Evolutionary conservation across 805 yeast species (phyloP).

Genomic region (Ogataea wickerhamii): DNA sequence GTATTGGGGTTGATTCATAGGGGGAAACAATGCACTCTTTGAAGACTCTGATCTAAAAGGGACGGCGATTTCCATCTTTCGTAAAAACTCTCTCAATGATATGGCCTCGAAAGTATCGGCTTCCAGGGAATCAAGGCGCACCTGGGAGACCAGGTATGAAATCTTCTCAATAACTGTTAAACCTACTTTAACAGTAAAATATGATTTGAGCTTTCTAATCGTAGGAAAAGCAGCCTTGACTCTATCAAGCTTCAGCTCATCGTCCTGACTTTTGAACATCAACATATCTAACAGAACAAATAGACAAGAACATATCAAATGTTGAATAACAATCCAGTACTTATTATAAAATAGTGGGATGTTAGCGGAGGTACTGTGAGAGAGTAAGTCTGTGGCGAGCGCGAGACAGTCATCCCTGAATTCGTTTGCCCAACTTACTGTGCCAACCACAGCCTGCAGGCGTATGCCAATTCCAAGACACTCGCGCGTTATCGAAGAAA

Average conservation of each 20-base stretch:
- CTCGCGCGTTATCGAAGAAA: conserved; percentile 24
- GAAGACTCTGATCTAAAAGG: conserved; percentile 8
- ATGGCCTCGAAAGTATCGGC: conserved; percentile 17
- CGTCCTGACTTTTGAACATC: conserved; percentile 22
- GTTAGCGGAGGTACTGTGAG: conserved; percentile 17
- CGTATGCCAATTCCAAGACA: conserved; percentile 23
- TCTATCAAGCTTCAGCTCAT: conserved; percentile 15
- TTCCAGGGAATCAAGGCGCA: conserved; percentile 11
- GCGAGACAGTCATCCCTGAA: conserved; percentile 20
- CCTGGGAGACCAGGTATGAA: conserved; percentile 18
- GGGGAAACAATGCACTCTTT: conserved; percentile 6
- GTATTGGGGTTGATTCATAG: conserved; percentile 15
- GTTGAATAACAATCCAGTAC: conserved; percentile 28
- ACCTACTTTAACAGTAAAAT: conserved; percentile 25
- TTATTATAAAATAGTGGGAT: conserved; percentile 21
- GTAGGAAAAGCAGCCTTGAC: conserved; percentile 20
- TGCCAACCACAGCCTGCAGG: conserved; percentile 18
- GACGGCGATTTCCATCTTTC: conserved; percentile 17
- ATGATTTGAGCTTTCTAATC: conserved; percentile 16
- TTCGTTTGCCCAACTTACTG: conserved; percentile 18
- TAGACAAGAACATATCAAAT: conserved; percentile 25
- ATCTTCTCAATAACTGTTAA: conserved; percentile 26
- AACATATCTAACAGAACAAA: conserved; percentile 26
- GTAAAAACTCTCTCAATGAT: conserved; percentile 17
- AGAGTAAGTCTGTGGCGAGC: conserved; percentile 16